A percentile compares a stretch with the other conserved stretches of the same genome.
Conservation (phyloP, 768 basidiomycete genomes). For the Hygrocybe punicea region DNA sequence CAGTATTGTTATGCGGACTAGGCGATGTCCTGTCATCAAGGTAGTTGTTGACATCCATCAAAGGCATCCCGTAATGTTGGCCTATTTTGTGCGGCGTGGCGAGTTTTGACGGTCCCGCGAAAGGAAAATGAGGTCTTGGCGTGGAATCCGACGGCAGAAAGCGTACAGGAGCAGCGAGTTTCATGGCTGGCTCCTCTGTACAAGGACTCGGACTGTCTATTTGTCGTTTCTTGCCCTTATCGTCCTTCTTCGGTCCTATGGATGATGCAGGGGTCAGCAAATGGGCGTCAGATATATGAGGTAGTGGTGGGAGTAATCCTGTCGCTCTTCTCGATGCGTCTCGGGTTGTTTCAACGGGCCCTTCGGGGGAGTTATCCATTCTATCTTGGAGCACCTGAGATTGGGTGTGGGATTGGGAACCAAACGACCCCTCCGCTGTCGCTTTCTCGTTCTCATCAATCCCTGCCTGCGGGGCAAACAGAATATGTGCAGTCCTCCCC, state of each 20-base stretch:
- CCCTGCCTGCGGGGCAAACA: conserved; percentile 44
- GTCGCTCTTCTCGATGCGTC: too few species aligned
- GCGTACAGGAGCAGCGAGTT: conserved; percentile 4
- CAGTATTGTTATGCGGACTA: background rate
- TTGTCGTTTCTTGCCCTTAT: background rate
- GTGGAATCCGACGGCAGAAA: background rate
- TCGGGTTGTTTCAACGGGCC: too few species aligned
- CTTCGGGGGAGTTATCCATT: too few species aligned
- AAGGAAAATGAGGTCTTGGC: background rate
- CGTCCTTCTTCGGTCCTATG: background rate
- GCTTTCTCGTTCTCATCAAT: background rate
- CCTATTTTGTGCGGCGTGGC: conserved; percentile 2
- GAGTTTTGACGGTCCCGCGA: conserved; percentile 10
- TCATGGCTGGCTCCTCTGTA: background rate
- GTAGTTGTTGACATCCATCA: conserved; percentile 1
- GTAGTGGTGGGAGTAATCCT: too few species aligned
- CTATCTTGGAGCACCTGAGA: too few species aligned
- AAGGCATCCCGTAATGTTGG: background rate
- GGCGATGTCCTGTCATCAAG: background rate
- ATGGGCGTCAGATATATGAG: too few species aligned
- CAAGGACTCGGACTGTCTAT: background rate
- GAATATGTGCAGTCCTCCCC: conserved; percentile 51
- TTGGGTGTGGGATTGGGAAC: too few species aligned
- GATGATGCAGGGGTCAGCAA: background rate
- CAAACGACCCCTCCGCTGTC: too few species aligned